phyloP scores from a whole-genome alignment of 2,329 filamentous ascomycete genomes.

The Knufia fluminis region DNA sequence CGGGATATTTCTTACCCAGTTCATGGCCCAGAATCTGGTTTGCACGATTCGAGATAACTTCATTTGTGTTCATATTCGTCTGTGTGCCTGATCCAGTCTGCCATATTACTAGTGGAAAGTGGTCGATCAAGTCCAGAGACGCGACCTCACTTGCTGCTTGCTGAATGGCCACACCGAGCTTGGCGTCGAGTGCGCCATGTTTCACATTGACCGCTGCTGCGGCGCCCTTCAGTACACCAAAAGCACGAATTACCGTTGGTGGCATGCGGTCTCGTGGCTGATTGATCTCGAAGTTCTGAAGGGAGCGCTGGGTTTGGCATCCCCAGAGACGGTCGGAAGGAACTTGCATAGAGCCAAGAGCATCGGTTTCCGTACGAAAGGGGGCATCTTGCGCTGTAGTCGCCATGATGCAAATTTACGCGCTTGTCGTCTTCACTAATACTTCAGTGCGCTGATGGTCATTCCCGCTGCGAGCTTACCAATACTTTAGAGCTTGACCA shows the following conservation, averaged over 20 bases:
- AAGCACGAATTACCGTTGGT: conserved; percentile 10
- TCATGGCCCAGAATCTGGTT: conserved; percentile 63
- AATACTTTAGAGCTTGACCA: too few relatives aligned
- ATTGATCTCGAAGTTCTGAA: conserved; percentile 15
- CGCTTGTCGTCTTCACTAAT: neutral
- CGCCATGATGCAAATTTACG: neutral
- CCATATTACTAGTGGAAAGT: conserved; percentile 98
- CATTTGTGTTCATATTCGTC: conserved; percentile 99
- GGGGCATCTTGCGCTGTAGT: neutral
- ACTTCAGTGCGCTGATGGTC: neutral
- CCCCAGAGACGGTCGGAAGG: conserved; percentile 2
- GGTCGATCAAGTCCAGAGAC: conserved; percentile 83
- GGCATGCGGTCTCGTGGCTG: conserved; percentile 15
- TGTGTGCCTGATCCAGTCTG: conserved; percentile 98
- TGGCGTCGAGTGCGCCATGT: conserved; percentile 8
- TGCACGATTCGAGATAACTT: conserved; percentile 97
- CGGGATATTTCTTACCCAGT: conserved; percentile 70
- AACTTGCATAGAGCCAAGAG: conserved; percentile 7
- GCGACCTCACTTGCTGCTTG: conserved; percentile 90
- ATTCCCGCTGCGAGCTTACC: neutral
- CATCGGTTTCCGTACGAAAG: conserved; percentile 11
- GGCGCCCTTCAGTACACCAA: conserved; percentile 12
- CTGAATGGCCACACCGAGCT: conserved; percentile 52
- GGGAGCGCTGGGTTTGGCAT: conserved; percentile 10
- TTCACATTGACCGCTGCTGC: conserved; percentile 13